These are phyloP conservation scores for Cutaneotrichosporon sp. DNA, from an alignment of 1,284 basidiomycete genomes.

Conservation along the genomic window DNA sequence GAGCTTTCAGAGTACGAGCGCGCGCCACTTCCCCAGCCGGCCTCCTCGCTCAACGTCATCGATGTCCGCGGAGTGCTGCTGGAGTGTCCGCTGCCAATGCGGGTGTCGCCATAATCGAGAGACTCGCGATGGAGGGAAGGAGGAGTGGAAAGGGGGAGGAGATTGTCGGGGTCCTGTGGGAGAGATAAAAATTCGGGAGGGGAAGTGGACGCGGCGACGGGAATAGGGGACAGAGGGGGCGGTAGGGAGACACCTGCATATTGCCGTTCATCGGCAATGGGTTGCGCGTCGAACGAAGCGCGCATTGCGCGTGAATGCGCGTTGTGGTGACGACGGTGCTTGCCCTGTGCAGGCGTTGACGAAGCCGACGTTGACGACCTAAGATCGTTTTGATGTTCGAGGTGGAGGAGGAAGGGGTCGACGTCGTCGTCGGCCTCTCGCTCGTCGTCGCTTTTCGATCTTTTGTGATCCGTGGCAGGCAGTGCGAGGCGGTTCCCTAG, in stretches of 20 bases:
- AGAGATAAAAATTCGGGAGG: neutral
- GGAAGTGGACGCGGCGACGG: neutral
- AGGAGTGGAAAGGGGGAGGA: neutral
- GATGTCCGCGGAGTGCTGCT: conserved; percentile 25
- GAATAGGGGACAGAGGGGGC: neutral
- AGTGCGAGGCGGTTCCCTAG: neutral
- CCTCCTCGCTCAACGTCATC: conserved; percentile 23
- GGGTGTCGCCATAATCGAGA: neutral
- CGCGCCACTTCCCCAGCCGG: conserved; percentile 12
- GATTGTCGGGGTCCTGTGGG: neutral
- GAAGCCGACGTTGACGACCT: too few relatives aligned
- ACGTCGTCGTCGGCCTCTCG: neutral
- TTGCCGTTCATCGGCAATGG: neutral
- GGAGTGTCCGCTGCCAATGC: neutral
- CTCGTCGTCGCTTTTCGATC: conserved; percentile 5
- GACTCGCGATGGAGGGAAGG: neutral
- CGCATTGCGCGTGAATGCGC: neutral
- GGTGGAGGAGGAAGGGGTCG: conserved; percentile 1
- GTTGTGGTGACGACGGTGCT: too few relatives aligned
- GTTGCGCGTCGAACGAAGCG: neutral
- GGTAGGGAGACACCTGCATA: too few relatives aligned
- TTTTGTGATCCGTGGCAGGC: neutral
- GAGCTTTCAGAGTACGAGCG: conserved; percentile 24
- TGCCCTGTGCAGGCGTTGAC: too few relatives aligned
- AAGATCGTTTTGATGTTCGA: too few relatives aligned